These are phyloP conservation scores for Chaetoceros tenuissimus DNA, from an alignment of 108 stramenopile genomes.

Conservation along the genomic window DNA sequence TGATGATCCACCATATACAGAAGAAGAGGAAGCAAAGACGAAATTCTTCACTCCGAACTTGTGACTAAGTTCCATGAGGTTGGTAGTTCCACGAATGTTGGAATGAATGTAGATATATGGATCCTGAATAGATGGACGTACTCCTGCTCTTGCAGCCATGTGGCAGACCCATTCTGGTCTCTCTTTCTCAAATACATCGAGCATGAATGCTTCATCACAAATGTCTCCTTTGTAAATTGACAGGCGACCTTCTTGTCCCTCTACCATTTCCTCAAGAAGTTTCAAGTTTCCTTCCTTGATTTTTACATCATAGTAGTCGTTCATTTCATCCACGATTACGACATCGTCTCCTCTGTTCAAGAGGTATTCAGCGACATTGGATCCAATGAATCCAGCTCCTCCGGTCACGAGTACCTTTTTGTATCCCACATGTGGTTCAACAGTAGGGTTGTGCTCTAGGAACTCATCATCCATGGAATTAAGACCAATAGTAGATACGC, in stretches of 20 bases:
- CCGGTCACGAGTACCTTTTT: slow-evolving; percentile 87
- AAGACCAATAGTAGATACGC: not conserved
- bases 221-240: slow-evolving; percentile 73
- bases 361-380: slow-evolving; percentile 50
- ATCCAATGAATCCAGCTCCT: slow-evolving; percentile 86
- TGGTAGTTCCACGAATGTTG: slow-evolving; percentile 84
- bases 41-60: slow-evolving; percentile 68
- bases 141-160: slow-evolving; percentile 87
- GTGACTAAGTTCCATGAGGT: slow-evolving; percentile 67
- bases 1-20: slow-evolving; percentile 87
- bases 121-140: slow-evolving; percentile 87
- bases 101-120: slow-evolving; percentile 89
- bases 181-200: slow-evolving; percentile 48
- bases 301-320: slow-evolving; percentile 82
- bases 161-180: slow-evolving; percentile 81
- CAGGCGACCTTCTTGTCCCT: slow-evolving; percentile 20
- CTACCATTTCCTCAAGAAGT: slow-evolving; percentile 1
- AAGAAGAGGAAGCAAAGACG: slow-evolving; percentile 83
- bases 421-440: slow-evolving; percentile 21
- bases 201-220: slow-evolving; percentile 59
- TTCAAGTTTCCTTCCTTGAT: slow-evolving; percentile 72
- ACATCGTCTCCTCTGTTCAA: slow-evolving; percentile 24
- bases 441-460: not conserved
- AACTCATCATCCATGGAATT: not conserved
- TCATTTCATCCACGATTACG: slow-evolving; percentile 32